Base-by-base conservation (phyloP, 225 moss, liverwort and hornwort species). In the Anthoceros angustus region DNA sequence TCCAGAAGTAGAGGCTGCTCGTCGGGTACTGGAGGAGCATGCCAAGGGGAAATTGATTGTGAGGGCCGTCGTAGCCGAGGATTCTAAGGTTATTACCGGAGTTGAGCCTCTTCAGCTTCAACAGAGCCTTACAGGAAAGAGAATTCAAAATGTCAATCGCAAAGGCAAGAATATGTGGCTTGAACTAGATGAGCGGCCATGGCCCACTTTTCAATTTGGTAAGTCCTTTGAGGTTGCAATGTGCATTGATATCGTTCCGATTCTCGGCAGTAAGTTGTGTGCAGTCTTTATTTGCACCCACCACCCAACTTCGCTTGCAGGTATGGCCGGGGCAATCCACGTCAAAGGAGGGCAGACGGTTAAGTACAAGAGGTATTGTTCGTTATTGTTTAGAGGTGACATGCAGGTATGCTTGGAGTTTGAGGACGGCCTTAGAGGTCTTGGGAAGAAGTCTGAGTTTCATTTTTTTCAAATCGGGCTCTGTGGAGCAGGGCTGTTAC, bases 201-300 rank as follows among this genome's bases (percentile, higher is more conserved):
- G 80, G 78, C 83, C 86, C 16, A 71, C 79, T 39, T 88, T 88
- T 66, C 86, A 86, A 64, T 86, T 88, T 69, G 88, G 88, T 88
- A 42, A 2, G 25, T 12, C 1, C 39, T 20, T 0, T 12, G 20
- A 16, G 50, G 50, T 16, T 16, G 50, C 16, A 21, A 55, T 1
- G 21, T 3, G 21, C 18, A 55, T 16, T 55, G 21, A 42, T 16
- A 16, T 65, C 64, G 20, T 40, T 42, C 40, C 20, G 16, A 11
- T 65, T n/a, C 12, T 12, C 14, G n/a, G n/a, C n/a, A n/a, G n/a
- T n/a, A 7, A 20, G 18, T 62, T 26, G 8, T 8, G 21, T 63
- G 63, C 38, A 62, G 40, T 78, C 55, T 41, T 63, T 61, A 64
- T 69, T 67, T 42, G 18, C 4, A 18, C 18, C 18, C 3, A 18